Evolutionary conservation across 441 rosid genomes (phyloP).

Genomic region (Syzygium syzygioides): DNA sequence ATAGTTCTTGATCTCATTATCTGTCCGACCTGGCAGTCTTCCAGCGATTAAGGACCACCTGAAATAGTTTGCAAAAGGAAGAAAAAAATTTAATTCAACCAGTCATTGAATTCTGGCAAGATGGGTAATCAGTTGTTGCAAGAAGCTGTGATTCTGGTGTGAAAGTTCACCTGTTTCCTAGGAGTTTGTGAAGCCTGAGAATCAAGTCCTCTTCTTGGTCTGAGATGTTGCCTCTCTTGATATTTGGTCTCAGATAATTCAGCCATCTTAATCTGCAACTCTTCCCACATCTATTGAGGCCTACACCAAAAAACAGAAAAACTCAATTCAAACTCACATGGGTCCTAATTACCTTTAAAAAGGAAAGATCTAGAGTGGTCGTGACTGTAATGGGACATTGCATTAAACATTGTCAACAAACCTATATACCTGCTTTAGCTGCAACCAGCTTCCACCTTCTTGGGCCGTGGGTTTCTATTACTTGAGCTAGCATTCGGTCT

Average conservation of each 20-base stretch:
- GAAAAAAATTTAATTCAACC: background rate
- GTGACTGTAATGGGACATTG: no score
- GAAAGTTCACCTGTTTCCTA: slow-evolving; percentile 37
- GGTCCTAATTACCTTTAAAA: background rate
- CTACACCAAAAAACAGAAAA: slow-evolving; percentile 9
- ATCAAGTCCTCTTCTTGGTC: slow-evolving; percentile 50
- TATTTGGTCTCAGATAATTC: slow-evolving; percentile 45
- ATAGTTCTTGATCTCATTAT: slow-evolving; percentile 39
- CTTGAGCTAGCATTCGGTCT: slow-evolving; percentile 31
- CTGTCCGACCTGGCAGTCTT: slow-evolving; percentile 36
- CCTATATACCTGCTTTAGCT: slow-evolving; percentile 28
- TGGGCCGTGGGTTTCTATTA: slow-evolving; percentile 37
- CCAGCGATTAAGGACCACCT: slow-evolving; percentile 49
- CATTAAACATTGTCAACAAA: background rate
- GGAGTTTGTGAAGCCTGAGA: slow-evolving; percentile 43
- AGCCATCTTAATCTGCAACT: slow-evolving; percentile 48
- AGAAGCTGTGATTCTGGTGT: background rate
- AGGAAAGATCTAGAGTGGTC: background rate
- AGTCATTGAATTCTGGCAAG: background rate
- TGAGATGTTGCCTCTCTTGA: slow-evolving; percentile 42
- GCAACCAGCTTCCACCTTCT: slow-evolving; percentile 36
- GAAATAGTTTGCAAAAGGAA: background rate
- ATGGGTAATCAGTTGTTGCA: background rate
- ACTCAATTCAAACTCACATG: background rate
- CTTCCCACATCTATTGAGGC: slow-evolving; percentile 37